Conservation (phyloP, 2,329 filamentous ascomycete species). For the Beauveria brongniartii region DNA sequence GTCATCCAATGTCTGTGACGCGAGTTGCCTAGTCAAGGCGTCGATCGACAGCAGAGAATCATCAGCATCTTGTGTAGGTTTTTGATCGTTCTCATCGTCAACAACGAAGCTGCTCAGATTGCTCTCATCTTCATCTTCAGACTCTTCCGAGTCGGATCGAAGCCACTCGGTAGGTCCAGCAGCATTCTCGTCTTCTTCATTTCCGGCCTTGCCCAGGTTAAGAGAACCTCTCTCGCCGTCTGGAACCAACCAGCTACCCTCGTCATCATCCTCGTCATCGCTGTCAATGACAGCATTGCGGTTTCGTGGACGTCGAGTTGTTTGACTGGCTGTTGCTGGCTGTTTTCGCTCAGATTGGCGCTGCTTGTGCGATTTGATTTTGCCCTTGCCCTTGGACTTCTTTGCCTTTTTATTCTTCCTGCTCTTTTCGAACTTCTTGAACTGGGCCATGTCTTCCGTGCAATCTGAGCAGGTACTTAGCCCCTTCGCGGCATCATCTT, state of each 20-base stretch:
- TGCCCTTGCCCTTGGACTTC: slow-evolving; percentile 18
- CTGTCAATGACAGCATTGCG: slow-evolving; percentile 56
- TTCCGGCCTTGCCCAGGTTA: slow-evolving; percentile 69
- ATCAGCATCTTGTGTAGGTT: slow-evolving; percentile 20
- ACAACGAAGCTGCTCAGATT: slow-evolving; percentile 49
- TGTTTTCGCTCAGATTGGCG: not conserved
- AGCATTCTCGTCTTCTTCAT: slow-evolving; percentile 77
- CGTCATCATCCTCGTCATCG: slow-evolving; percentile 60
- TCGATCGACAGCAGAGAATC: slow-evolving; percentile 28
- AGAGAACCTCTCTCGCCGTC: slow-evolving; percentile 54
- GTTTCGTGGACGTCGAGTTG: slow-evolving; percentile 33
- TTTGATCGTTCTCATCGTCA: slow-evolving; percentile 37
- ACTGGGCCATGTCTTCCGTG: slow-evolving; percentile 61
- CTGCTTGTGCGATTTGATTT: slow-evolving; percentile 13
- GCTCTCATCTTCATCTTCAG: slow-evolving; percentile 46
- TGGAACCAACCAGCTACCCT: slow-evolving; percentile 73
- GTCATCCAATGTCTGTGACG: slow-evolving; percentile 28
- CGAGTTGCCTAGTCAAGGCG: slow-evolving; percentile 30
- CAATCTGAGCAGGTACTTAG: slow-evolving; percentile 63
- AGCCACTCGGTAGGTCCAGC: slow-evolving; percentile 81
- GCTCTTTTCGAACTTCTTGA: slow-evolving; percentile 33
- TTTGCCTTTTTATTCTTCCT: slow-evolving; percentile 31
- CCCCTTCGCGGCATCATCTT: slow-evolving; percentile 33
- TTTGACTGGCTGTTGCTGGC: slow-evolving; percentile 17
- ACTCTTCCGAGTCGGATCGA: slow-evolving; percentile 55